Base-by-base conservation (phyloP, 345 rosid species). In the Sonneratia alba region DNA sequence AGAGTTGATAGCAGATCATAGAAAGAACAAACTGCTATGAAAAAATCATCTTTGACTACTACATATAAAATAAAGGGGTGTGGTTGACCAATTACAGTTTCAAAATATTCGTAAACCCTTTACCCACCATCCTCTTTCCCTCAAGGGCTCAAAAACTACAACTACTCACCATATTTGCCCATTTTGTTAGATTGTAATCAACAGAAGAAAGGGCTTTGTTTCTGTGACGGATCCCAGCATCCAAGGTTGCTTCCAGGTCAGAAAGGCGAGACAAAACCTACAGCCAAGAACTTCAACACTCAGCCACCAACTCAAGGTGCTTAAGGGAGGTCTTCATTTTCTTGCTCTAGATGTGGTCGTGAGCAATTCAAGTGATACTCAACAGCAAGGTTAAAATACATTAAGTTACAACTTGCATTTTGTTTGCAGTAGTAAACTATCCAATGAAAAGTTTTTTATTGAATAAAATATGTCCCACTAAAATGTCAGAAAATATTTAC, bases 171-270 rank as follows among this genome's bases (percentile, higher is more conserved):
- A 85, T 78, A 75, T 75, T 89, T 70, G 85, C 82, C 98, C 98
- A 94, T 75, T 87, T 87, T 43, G 86, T 80, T 67, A 94, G 80
- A 71, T 86, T 87, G 73, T 80, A 83, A 65, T 88, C 96, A 78
- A 94, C 78, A 66, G 93, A 85, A 71, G 82, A 74, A 77, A 91
- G 93, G 77, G 87, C 92, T 71, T 68, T 78, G 78, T 94, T 89
- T 73, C 91, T 87, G 70, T 90, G 97, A 77, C 86, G 90, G 79
- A 79, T 85, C 22, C 98, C 98, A 67, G 92, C 92, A 85, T 88
- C 90, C 80, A 91, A 81, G 43, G 98, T 94, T 82, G 91, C 84
- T 81, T 94, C 98, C 82, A 91, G 77, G 76, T 94, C 98, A 77
- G 97, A 91, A 76, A 94, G 96, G 56, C 86, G 95, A 68, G 92